Percentiles rank a stretch among this genome's conserved stretches.
phyloP scores from a whole-genome alignment of 441 rosid genomes.

The Melastoma candidum region DNA sequence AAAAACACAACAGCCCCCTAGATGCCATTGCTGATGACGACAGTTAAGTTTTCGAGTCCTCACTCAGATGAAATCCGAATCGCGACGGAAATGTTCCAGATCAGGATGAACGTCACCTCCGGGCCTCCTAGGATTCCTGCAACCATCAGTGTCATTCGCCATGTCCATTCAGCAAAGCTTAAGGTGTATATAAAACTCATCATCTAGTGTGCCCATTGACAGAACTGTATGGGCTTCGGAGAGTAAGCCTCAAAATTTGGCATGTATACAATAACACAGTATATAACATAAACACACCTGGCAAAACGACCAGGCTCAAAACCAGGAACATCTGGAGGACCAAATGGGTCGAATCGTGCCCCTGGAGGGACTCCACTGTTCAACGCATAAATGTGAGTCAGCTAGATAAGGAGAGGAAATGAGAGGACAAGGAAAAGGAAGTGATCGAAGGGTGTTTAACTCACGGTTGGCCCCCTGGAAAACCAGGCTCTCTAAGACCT shows the following conservation, averaged over 20 bases:
- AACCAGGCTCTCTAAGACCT: constrained; percentile 29
- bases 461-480: constrained; percentile 51
- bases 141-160: constrained; percentile 1
- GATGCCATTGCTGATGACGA: no score
- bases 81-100: constrained; percentile 47
- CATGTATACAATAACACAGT: no score
- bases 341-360: constrained; percentile 89
- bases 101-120: constrained; percentile 62
- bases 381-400: constrained; percentile 12
- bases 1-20: no score
- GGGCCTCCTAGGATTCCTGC: constrained; percentile 50
- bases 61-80: constrained; percentile 46
- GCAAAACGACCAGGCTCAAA: constrained; percentile 59
- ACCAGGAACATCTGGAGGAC: constrained; percentile 78
- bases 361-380: constrained; percentile 85
- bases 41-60: no score
- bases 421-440: not conserved
- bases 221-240: not conserved
- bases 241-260: not conserved
- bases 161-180: not conserved
- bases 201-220: not conserved
- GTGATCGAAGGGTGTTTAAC: constrained; percentile 11
- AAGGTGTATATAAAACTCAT: not conserved
- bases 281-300: constrained; percentile 32
- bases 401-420: not conserved